Evolutionary conservation across 2,329 filamentous ascomycete species (phyloP), one percentile per base, ranked within the genome.

Genomic region (Beauveria varroae): DNA sequence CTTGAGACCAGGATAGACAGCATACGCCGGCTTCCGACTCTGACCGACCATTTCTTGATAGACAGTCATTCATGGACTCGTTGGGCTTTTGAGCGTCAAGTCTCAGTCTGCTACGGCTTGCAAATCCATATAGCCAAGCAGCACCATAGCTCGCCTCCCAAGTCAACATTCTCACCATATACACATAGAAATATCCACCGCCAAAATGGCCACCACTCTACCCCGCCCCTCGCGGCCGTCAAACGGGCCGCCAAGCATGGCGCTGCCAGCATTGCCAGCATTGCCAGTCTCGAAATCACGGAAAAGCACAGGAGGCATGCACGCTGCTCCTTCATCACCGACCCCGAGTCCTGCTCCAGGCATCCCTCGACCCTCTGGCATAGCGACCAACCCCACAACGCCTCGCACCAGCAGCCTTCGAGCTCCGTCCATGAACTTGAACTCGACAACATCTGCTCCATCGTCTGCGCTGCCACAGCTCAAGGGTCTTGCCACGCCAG

Each of bases 231-330:
- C 87, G 20, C 83, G 87, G 73, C 82, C 86, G 28, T 86, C 88
- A 9, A 79, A 86, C 67, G 88, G 86, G 62, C 88, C 91, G 54
- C 89, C 91, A 18, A 86, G 84, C 34, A 82, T 86, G 64, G 84
- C 88, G 30, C 78, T 95, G 26, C 90, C 91, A 49, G 86, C 89
- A 49, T 77, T 96, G 53, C 90, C 91, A 49, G 87, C 89, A 50
- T 77, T 96, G 53, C 90, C 91, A 30, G 79, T 89, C 20, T 75
- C 80, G 51, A 95, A 91, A 74, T 86, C 87, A 44, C 83, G 90
- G 64, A 90, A 88, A 72, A 87, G 83, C 73, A 86, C 78, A 61
- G 81, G 75, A 60, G 77, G 69, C 62, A 75, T 79, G 54, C 41
- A 53, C 40, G 75, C 75, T 65, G 78, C 70, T 40, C 73, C 67